phyloP scores from a whole-genome alignment of 202 grass and related monocot species.

The Schoenoplectus triqueter region DNA sequence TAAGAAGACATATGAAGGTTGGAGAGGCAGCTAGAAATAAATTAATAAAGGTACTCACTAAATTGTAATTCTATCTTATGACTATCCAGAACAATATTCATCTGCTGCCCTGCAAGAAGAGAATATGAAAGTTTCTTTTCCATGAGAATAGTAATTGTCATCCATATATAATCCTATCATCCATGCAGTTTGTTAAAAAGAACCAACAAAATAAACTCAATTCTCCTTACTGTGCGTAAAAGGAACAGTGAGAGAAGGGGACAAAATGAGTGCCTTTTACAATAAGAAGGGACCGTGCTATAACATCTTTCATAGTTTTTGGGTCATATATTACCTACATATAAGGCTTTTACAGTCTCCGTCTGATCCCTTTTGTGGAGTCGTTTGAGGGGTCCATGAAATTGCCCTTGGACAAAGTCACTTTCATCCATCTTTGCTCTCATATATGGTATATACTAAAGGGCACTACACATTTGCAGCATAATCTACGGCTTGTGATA shows the following conservation, averaged over 20 bases:
- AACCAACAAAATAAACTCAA: background rate
- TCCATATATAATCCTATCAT: background rate
- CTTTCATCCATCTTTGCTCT: background rate
- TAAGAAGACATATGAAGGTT: constrained; percentile 58
- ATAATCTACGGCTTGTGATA: constrained; percentile 80
- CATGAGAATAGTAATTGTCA: background rate
- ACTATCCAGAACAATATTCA: background rate
- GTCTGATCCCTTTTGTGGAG: background rate
- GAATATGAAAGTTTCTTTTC: background rate
- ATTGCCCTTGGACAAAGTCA: background rate
- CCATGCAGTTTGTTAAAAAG: background rate
- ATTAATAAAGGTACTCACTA: constrained; percentile 71
- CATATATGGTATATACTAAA: constrained; percentile 20
- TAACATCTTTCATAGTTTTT: background rate
- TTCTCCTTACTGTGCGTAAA: background rate
- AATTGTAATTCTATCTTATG: background rate
- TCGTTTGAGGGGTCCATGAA: background rate
- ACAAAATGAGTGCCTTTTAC: background rate
- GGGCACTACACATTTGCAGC: constrained; percentile 47
- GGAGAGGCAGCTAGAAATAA: constrained; percentile 81
- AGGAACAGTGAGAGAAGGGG: background rate
- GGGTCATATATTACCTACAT: background rate
- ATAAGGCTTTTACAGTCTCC: background rate
- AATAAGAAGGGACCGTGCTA: background rate
- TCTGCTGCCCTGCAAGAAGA: background rate